Evolutionary conservation across 305 asterid genomes (phyloP), one percentile per base, ranked within the genome.

Genomic region (Caryopteris hybrid): DNA sequence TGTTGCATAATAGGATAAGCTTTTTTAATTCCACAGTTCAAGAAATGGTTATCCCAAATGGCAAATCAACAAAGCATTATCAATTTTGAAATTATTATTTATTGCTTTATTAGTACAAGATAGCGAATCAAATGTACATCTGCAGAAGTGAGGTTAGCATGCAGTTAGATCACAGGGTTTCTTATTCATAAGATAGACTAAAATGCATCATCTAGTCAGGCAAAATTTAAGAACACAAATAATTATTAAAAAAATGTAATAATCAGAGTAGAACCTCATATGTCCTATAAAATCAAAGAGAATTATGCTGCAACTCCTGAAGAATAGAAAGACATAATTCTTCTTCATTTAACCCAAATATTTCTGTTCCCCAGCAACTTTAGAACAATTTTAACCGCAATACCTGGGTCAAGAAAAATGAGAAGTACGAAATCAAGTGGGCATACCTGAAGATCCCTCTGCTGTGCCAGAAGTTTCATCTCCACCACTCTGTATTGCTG

Each of bases 381-480:
- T 6, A 25, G 16, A 57, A 61, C 16, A 42, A 18, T 16, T 29
- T 31, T 3, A 38, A 56, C 72, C 62, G 46, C 22, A 27, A 11
- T 13, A 38, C 2, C 43, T 4, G 8, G 29, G 22, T 23, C 59
- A 45, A 22, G 38, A 41, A 51, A 61, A 72, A 43, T 23, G 6
- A 48, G n/a, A 48, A 69, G 5, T 25, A 18, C 0, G 58, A 34
- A 66, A 47, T 1, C 9, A 56, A 63, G 27, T 23, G 58, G 25
- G 52, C 34, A 72, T 79, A 91, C 96, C 95, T 87, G 96, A 79
- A 91, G 90, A 57, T 91, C 96, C 81, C 93, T 87, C 74, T 86
- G 96, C 82, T 91, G 96, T 61, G 97, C 96, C 42, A 91, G 86
- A 85, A 91, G 96, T 76, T 91, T 91, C 96, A 91, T 91, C 77